Evolutionary conservation across 768 basidiomycete species (phyloP), one percentile per base, ranked within the genome.

Genomic region (Gloeopeniophorella convolvens): DNA sequence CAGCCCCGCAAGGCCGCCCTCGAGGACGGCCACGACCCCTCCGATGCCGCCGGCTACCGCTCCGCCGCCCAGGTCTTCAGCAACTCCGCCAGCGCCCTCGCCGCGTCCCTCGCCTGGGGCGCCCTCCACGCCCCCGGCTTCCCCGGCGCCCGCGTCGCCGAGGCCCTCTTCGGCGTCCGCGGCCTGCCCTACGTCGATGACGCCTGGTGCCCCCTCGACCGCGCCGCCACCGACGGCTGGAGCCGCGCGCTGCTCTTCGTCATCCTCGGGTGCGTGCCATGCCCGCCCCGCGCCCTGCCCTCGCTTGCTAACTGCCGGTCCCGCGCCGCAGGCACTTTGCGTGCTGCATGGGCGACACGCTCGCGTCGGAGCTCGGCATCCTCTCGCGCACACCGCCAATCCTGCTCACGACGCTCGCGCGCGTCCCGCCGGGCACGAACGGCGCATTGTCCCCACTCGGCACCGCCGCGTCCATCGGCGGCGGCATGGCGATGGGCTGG

Each of bases 311-410:
- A n/a, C 47, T n/a, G n/a, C n/a, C n/a, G n/a, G n/a, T 21, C 10
- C 15, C 42, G 20, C 34, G 9, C 28, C 27, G 3, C 60, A 92
- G 89, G 3, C 91, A 94, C 62, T 89, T 91, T 65, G 83, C 83
- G 3, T 92, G 88, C 65, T 91, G 87, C 62, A 72, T 93, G 8
- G 93, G 89, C 5, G 93, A 96, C 60, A 96, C 93, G 0, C 79
- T 97, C 2, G 92, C 92, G 0, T 94, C 90, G 8, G 94, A 96
- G 67, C 76, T 96, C 20, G 94, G 94, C 28, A 92, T 96, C 56
- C 73, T 96, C 35, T 85, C 91, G 21, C 64, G 63, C 31, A 71
- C 76, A 12, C 74, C 73, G 3, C 89, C 94, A 28, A 62, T 82
- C 40, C 77, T 95, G 28, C 77, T 96, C 58, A 94, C 91, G 4